Evolutionary conservation across 352 stramenopile genomes (phyloP), one percentile per base, ranked within the genome.

Genomic region (Plasmopara muralis): DNA sequence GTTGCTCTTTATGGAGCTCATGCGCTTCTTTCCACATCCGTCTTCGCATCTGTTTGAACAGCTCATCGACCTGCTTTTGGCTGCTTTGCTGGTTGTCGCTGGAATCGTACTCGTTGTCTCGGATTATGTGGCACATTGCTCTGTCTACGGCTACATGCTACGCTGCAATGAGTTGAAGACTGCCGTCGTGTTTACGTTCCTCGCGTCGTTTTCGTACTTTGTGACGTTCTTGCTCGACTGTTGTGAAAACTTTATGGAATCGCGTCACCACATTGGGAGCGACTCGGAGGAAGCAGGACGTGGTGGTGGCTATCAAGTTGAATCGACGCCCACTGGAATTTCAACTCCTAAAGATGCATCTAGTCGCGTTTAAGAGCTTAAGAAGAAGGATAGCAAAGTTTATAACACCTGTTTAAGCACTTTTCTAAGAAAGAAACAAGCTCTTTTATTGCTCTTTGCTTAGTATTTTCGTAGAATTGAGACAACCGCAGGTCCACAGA

Each of bases 121-220:
- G 7, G 77, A 89, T 60, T 89, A 83, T 47, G 74, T 89, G 13
- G 35, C 66, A 18, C 50, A 86, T 53, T 89, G 77, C 54, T 61
- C 60, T 9, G 58, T 86, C 10, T 89, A 87, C 50, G 69, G 69
- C 45, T 79, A 79, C 66, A 85, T 84, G 77, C 60, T 89, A 29
- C 77, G 73, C 50, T 89, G 77, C 62, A 61, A 63, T 31, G 25
- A 55, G 16, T 47, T 89, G 29, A 71, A 68, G 16, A 76, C 73
- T 0, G 69, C 66, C 0, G 73, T 86, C 10, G 72, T 86, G 5
- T 89, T 89, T 56, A 79, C 70, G 29, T 89, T 86, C 43, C 55
- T 89, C 6, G 69, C 73, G 20, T 77, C 81, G 42, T 64, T 67
- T 43, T 54, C 76, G 5, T 83, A 70, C 41, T 58, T 89, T 9